Conservation (phyloP, 2,329 filamentous ascomycete genomes). For the Thermomyces lanuginosus region DNA sequence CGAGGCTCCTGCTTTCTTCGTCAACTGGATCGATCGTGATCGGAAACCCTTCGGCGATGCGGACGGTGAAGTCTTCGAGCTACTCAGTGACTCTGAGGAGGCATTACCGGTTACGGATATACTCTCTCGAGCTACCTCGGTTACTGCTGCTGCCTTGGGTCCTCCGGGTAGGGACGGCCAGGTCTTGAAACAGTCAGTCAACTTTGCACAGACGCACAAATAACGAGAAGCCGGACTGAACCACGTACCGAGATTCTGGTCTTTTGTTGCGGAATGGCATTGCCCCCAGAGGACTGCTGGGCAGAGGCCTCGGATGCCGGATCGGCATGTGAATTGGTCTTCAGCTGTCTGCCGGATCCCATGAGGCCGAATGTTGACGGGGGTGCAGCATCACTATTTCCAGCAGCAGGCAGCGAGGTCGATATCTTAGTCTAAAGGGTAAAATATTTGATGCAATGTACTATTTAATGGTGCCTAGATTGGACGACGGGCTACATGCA, state of each 20-base stretch:
- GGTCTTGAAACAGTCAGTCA: conserved; percentile 32
- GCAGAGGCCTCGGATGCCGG: conserved; percentile 12
- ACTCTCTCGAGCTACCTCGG: conserved; percentile 34
- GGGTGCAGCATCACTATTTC: conserved; percentile 18
- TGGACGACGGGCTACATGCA: too few relatives aligned
- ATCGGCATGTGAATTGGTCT: conserved; percentile 21
- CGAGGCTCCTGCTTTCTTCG: conserved; percentile 23
- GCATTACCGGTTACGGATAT: conserved; percentile 28
- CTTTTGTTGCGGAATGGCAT: conserved; percentile 10
- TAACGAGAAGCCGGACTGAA: not conserved
- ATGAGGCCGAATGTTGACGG: conserved; percentile 21
- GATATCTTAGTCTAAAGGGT: too few relatives aligned
- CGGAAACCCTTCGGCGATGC: conserved; percentile 13
- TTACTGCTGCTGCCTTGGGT: conserved; percentile 32
- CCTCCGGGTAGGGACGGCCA: conserved; percentile 33
- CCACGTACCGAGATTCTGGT: conserved; percentile 13
- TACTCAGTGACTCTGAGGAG: conserved; percentile 19
- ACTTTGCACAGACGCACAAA: conserved; percentile 13
- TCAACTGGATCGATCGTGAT: conserved; percentile 27
- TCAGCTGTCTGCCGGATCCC: conserved; percentile 30
- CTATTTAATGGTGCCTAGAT: too few relatives aligned
- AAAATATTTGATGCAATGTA: too few relatives aligned
- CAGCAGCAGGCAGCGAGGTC: not conserved
- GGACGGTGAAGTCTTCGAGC: conserved; percentile 16
- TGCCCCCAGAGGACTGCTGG: conserved; percentile 10